Base-by-base conservation (phyloP, 495 filamentous ascomycete genomes). In the Hypoxylon rickii region DNA sequence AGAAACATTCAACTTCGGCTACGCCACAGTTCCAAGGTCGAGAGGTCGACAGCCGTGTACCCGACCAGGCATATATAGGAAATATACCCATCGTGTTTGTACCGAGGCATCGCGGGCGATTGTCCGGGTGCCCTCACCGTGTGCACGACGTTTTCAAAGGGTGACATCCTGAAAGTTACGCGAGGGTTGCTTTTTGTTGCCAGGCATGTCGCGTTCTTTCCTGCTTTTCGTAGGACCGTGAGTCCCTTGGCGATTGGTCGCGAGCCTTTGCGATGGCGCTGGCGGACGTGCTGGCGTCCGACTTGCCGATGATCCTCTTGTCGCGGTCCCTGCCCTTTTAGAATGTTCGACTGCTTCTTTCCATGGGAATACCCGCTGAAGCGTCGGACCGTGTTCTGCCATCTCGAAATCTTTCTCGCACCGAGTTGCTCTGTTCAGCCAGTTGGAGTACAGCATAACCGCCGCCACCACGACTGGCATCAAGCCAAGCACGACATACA, bases 381-480 rank as follows among this genome's bases (percentile, higher is more conserved):
- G 26, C 4, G 34, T 12, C 12, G 18, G 38, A 7, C 8, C 17
- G 12, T 19, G 13, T 29, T 31, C 15, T 1, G 41, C 46, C 48
- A 48, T 59, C 48, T 52, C 55, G 36, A 55, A 21, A 26, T 55
- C 52, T 13, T 20, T 41, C 12, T 47, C 12, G 17, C 34, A n/a
- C 40, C 18, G 3, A 11, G 12, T 20, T n/a, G 16, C 24, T 41
- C 58, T 76, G 46, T 70, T 71, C 2, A 76, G 15, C 54, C 77
- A 6, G 62, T 71, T 2, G 68, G 65, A 49, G 19, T 44, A 44
- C 0, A 57, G 0, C 0, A 46, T 55, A 13, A 57, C 29, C 3
- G 8, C 3, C 8, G 18, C 18, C 19, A 65, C 65, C 1, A 29
- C 17, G n/a, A 52, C 8, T 1, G 62, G 57, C 4, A 65, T 55